Conservation (phyloP, 179 eudicot genomes). For the Beta corolliflora region DNA sequence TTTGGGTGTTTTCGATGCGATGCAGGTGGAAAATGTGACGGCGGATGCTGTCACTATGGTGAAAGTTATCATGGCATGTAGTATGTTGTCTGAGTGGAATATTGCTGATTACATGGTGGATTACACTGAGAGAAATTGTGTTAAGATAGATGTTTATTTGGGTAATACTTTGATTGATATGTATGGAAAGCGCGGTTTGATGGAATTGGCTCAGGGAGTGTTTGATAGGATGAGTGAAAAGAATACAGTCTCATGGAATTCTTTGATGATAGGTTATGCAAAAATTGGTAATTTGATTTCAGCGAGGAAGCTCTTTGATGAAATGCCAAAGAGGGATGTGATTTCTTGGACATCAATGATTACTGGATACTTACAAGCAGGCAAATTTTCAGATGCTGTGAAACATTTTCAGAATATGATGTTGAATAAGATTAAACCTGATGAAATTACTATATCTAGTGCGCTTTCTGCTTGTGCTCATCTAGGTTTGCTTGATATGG, state of each 20-base stretch:
- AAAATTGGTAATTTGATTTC: constrained; percentile 51
- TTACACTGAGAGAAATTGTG: constrained; percentile 45
- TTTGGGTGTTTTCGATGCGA: constrained; percentile 42
- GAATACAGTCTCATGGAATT: constrained; percentile 68
- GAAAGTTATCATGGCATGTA: constrained; percentile 71
- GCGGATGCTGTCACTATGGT: constrained; percentile 67
- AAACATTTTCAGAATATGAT: constrained; percentile 55
- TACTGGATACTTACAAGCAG: constrained; percentile 52
- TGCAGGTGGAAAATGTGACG: constrained; percentile 47
- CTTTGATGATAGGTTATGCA: constrained; percentile 53
- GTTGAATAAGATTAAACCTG: constrained; percentile 47
- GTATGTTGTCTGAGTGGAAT: constrained; percentile 46
- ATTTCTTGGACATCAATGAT: constrained; percentile 76
- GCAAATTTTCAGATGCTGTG: constrained; percentile 46
- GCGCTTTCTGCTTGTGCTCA: constrained; percentile 70
- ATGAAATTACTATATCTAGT: constrained; percentile 47
- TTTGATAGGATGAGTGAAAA: constrained; percentile 58
- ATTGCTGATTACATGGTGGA: constrained; percentile 45
- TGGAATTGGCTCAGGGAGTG: constrained; percentile 44
- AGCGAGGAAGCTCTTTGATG: constrained; percentile 54
- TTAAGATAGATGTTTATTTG: constrained; percentile 59
- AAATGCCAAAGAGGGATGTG: constrained; percentile 66
- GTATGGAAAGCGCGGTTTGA: constrained; percentile 57
- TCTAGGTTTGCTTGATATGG: constrained; percentile 54
- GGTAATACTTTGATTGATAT: constrained; percentile 68